Evolutionary conservation across 1,284 basidiomycete species (phyloP).

Genomic region (Xerocomus amazonicus): DNA sequence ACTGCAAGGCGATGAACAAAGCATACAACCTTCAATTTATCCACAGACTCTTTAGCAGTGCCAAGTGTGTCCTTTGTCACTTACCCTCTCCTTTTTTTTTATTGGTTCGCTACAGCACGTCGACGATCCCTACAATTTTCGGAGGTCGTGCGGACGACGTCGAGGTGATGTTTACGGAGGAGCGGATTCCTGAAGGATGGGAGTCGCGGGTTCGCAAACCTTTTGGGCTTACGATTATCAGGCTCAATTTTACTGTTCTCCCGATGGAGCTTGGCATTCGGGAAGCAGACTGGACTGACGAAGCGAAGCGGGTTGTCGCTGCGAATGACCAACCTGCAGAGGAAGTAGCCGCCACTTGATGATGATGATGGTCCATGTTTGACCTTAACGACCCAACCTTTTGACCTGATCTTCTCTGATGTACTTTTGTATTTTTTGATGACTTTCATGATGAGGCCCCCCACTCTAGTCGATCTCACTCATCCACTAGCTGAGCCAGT

Average conservation of each 20-base stretch:
- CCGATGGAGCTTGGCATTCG: slow-evolving; percentile 42
- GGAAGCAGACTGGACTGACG: slow-evolving; percentile 16
- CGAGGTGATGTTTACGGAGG: slow-evolving; percentile 60
- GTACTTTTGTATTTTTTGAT: background rate
- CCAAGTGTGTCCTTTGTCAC: slow-evolving; percentile 48
- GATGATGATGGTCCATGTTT: background rate
- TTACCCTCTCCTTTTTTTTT: background rate
- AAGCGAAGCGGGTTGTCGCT: background rate
- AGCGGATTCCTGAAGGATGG: slow-evolving; percentile 66
- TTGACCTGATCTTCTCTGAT: background rate
- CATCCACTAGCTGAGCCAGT: slow-evolving; percentile 22
- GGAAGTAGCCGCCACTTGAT: too few species aligned
- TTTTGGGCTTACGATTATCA: slow-evolving; percentile 55
- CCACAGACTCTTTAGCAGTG: slow-evolving; percentile 60
- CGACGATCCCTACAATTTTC: slow-evolving; percentile 50
- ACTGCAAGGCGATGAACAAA: slow-evolving; percentile 49
- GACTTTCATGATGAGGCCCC: slow-evolving; percentile 10
- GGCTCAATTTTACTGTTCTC: slow-evolving; percentile 53
- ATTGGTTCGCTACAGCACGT: slow-evolving; percentile 37
- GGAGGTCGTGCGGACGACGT: slow-evolving; percentile 19
- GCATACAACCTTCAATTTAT: slow-evolving; percentile 45
- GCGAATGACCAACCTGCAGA: background rate
- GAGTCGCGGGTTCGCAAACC: slow-evolving; percentile 51
- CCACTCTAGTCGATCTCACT: slow-evolving; percentile 27
- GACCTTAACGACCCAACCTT: too few species aligned